A percentile compares a stretch with the other conserved stretches of the same genome.
Evolutionary conservation across 169 alveolate species (phyloP).

Genomic region (Plasmodium billcollinsi): DNA sequence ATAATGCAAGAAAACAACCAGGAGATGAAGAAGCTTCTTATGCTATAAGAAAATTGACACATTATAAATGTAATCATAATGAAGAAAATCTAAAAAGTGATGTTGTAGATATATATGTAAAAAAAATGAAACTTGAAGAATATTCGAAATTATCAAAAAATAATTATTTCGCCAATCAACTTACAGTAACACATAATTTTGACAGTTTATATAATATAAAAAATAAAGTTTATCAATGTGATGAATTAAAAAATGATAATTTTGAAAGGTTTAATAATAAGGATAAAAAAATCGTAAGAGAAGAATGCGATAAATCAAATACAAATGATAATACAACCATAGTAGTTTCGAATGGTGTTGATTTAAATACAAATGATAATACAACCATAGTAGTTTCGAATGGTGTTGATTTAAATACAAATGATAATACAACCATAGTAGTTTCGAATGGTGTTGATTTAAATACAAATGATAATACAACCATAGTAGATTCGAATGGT

Average conservation of each 20-base stretch:
- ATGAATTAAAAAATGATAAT: not conserved
- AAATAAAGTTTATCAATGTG: not conserved
- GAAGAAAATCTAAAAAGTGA: slow-evolving; percentile 9
- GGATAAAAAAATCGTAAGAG: not conserved
- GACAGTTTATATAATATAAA: slow-evolving; percentile 37
- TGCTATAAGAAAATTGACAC: slow-evolving; percentile 46
- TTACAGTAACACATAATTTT: slow-evolving; percentile 47
- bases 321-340: not conserved
- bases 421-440: not conserved
- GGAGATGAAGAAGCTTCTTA: slow-evolving; percentile 59
- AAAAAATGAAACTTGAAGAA: slow-evolving; percentile 29
- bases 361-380: not conserved
- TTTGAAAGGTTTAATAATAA: not conserved
- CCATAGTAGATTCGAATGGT: not conserved
- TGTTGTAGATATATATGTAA: slow-evolving; percentile 10
- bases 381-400: not conserved
- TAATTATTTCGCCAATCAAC: slow-evolving; percentile 47
- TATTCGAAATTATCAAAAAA: slow-evolving; percentile 7
- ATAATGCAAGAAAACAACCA: slow-evolving; percentile 6
- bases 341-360: not conserved
- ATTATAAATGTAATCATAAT: slow-evolving; percentile 64
- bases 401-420: not conserved
- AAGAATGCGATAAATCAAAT: not conserved
- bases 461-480: not conserved
- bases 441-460: not conserved